Evolutionary conservation across 148 eudicot genomes (phyloP), one percentile per base, ranked within the genome.

Genomic region (Gaultheria prostrata): DNA sequence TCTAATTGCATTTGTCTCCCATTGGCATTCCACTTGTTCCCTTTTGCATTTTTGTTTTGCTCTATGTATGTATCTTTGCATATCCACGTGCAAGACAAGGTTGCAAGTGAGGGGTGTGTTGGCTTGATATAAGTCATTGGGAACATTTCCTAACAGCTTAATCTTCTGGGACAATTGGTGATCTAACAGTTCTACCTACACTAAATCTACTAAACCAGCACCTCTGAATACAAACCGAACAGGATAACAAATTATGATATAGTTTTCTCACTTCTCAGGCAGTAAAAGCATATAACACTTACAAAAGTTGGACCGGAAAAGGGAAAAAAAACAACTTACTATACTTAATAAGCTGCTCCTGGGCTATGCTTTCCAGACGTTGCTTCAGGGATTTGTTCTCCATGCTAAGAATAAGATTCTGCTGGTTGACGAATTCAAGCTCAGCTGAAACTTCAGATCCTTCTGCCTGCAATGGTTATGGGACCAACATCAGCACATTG

Each of bases 371-470:
- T 84, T 96, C 97, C 57, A 94, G 70, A 20, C 98, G 94, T 78
- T 96, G 97, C 88, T 92, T 94, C 88, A 96, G 88, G 65, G 98
- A 89, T 88, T 96, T 96, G 88, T 96, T 96, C 91, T 96, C 98
- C 99, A 96, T 94, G 89, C 92, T 90, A 53, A 96, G 88, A 80
- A 96, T 96, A 82, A 96, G 91, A 88, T 89, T 90, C 85, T 92
- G 99, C 91, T 92, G 97, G 87, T 96, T 94, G 83, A 93, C 91
- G 86, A 96, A 96, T 83, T 94, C 99, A 30, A 96, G 91, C 89
- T 96, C 98, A 56, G 99, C 97, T 72, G 97, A 90, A 82, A 89
- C 90, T 83, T 94, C 99, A 77, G 98, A 93, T 48, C 97, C 99
- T 85, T 96, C 98, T 21, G 95, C 95, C 98, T 96, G 91, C 80